phyloP scores from a whole-genome alignment of 345 rosid genomes.

The Gossypium turneri region DNA sequence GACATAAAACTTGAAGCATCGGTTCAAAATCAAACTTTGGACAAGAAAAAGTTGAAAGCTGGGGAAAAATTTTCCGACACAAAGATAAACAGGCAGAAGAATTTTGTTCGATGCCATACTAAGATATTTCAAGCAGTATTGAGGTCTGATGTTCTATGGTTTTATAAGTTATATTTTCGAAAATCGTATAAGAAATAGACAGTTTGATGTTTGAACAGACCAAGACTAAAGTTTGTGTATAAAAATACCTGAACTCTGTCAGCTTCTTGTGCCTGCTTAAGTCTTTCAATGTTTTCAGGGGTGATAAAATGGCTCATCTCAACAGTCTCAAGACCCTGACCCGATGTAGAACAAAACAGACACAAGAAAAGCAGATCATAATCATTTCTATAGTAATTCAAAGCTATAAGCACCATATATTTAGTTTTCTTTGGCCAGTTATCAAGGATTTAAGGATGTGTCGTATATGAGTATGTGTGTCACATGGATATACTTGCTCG shows the following conservation, averaged over 20 bases:
- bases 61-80: neutral
- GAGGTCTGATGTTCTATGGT: neutral
- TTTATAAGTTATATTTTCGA: neutral
- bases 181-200: neutral
- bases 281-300: constrained; percentile 70
- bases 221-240: neutral
- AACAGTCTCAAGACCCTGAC: constrained; percentile 68
- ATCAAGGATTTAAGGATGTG: neutral
- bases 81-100: neutral
- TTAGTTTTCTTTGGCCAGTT: neutral
- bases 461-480: neutral
- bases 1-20: neutral
- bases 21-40: neutral
- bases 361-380: neutral
- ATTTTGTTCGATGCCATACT: neutral
- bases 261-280: constrained; percentile 75
- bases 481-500: neutral
- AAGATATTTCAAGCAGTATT: neutral
- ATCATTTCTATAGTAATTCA: neutral
- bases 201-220: neutral
- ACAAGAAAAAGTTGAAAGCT: neutral
- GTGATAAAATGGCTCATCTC: constrained; percentile 71
- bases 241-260: constrained; percentile 58
- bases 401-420: neutral
- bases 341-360: constrained; percentile 11